phyloP scores from a whole-genome alignment of 2,329 filamentous ascomycete species.

The Penicillium paneum region DNA sequence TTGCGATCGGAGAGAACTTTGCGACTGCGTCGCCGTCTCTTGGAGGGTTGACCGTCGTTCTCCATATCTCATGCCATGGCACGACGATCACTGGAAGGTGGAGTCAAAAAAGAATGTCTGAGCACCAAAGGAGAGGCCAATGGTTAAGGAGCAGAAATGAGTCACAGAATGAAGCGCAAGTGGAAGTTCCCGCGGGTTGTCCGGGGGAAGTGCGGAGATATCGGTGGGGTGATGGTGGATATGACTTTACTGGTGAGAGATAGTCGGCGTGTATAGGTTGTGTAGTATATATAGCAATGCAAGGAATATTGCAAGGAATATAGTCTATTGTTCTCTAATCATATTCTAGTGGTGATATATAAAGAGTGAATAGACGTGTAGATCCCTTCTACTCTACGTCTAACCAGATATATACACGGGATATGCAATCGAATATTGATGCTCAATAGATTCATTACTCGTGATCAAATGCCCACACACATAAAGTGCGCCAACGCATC shows the following conservation, averaged over 20 bases:
- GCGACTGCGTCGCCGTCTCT: conserved; percentile 45
- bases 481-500: conserved; percentile 6
- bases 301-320: neutral
- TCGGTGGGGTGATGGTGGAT: conserved; percentile 9
- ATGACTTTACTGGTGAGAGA: conserved; percentile 1
- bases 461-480: conserved; percentile 4
- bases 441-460: conserved; percentile 10
- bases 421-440: neutral
- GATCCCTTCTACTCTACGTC: neutral
- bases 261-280: neutral
- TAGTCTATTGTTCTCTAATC: no score
- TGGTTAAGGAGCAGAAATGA: neutral
- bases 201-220: conserved; percentile 12
- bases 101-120: neutral
- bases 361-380: no score
- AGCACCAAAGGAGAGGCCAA: neutral
- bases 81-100: neutral
- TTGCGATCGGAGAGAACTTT: conserved; percentile 49
- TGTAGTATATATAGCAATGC: neutral
- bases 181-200: neutral
- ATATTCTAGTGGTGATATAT: neutral
- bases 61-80: conserved; percentile 14
- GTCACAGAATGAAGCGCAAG: neutral
- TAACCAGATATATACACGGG: neutral
- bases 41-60: conserved; percentile 26